Evolutionary conservation across 805 yeast genomes (phyloP).

Genomic region (Naumovozyma baii): DNA sequence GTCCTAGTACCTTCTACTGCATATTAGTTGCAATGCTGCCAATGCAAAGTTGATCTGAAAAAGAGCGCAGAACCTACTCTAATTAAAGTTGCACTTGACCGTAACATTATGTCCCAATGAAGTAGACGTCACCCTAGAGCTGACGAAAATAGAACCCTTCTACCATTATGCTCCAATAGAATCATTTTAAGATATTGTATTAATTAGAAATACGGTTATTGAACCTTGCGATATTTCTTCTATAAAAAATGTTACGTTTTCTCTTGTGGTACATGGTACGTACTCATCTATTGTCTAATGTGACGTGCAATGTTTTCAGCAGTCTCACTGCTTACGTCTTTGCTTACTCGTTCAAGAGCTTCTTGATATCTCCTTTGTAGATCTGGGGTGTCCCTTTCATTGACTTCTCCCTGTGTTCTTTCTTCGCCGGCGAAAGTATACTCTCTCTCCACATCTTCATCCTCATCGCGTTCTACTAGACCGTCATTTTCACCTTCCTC

Average conservation of each 20-base stretch:
- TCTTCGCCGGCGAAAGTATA: conserved; percentile 63
- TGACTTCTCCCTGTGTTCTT: conserved; percentile 49
- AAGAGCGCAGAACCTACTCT: neutral
- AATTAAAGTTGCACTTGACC: neutral
- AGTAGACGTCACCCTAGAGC: no score
- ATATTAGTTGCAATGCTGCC: neutral
- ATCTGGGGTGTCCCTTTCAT: conserved; percentile 33
- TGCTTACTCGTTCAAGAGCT: conserved; percentile 57
- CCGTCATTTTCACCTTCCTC: conserved; percentile 39
- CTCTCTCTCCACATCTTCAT: conserved; percentile 52
- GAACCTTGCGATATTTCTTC: no score
- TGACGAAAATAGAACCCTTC: no score
- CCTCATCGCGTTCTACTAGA: conserved; percentile 36
- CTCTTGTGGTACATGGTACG: no score
- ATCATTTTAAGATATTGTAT: no score
- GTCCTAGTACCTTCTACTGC: neutral
- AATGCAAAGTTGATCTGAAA: neutral
- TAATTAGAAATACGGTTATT: no score
- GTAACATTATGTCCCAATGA: no score
- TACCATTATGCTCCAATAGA: no score
- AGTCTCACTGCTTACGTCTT: conserved; percentile 51
- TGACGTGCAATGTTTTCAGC: conserved; percentile 67
- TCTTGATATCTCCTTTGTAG: conserved; percentile 63
- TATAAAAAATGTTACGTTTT: no score
- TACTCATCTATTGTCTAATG: conserved; percentile 34